Conservation (phyloP, 768 basidiomycete genomes). For the Lactarius sanguifluus region DNA sequence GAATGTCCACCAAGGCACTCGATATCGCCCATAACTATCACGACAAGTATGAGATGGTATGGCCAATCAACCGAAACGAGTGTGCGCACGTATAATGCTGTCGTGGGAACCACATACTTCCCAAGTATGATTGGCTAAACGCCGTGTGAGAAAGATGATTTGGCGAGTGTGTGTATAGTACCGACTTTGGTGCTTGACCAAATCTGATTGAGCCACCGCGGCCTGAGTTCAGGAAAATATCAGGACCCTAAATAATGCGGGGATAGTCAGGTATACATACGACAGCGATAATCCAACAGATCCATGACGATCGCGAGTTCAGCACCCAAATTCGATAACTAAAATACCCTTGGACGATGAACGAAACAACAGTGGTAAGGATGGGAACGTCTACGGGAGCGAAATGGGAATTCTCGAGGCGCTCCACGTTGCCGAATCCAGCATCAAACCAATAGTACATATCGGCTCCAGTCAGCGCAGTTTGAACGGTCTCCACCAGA, state of each 20-base stretch:
- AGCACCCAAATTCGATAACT: constrained; percentile 1
- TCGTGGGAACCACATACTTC: not conserved
- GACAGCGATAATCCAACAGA: not conserved
- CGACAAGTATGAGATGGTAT: not conserved
- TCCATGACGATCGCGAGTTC: not conserved
- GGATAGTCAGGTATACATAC: not conserved
- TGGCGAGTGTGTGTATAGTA: not conserved
- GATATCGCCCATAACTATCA: not conserved
- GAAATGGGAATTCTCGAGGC: not conserved
- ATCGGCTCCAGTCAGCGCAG: not conserved
- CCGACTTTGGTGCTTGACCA: not conserved
- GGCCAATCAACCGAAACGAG: not conserved
- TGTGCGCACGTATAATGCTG: not conserved
- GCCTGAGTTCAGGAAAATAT: not conserved
- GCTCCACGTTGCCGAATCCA: not conserved
- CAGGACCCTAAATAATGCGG: not conserved
- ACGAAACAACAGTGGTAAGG: not conserved
- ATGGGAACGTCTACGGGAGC: not conserved
- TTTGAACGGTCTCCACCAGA: not conserved
- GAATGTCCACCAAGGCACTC: not conserved
- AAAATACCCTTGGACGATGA: not conserved
- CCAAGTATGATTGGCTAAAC: not conserved
- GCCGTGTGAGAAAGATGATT: not conserved
- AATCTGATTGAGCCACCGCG: not conserved
- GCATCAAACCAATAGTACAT: not conserved